Percentiles rank a stretch among this genome's conserved stretches.
These are phyloP conservation scores for Ramaria sp. DNA, from an alignment of 768 basidiomycete genomes.

Conservation along the genomic window DNA sequence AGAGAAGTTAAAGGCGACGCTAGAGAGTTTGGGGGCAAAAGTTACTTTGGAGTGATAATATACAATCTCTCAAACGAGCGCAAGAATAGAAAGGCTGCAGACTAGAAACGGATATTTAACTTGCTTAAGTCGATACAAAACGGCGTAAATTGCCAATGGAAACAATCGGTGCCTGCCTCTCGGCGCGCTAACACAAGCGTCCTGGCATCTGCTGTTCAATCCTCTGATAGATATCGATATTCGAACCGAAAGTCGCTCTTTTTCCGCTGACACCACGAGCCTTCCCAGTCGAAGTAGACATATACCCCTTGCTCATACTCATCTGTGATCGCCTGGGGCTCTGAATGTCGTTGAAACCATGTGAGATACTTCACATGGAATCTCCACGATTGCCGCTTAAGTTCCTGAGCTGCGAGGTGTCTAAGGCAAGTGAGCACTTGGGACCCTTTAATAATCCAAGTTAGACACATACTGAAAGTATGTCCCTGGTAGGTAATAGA, in stretches of 20 bases:
- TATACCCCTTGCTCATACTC: constrained; percentile 99
- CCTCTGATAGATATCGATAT: constrained; percentile 90
- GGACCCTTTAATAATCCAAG: background rate
- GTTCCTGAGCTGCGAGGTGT: constrained; percentile 90
- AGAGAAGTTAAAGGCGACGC: constrained; percentile 88
- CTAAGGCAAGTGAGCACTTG: constrained; percentile 26
- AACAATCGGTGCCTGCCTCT: background rate
- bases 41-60: constrained; percentile 63
- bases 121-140: constrained; percentile 6
- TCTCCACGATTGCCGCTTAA: constrained; percentile 96
- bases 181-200: background rate
- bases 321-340: constrained; percentile 97
- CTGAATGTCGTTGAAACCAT: constrained; percentile 98
- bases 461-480: constrained; percentile 77
- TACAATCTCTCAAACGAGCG: background rate
- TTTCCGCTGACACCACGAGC: constrained; percentile 96
- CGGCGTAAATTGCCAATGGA: background rate
- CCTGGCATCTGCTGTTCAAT: constrained; percentile 30
- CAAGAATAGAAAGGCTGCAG: background rate
- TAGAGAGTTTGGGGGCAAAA: constrained; percentile 82
- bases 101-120: constrained; percentile 5
- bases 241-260: constrained; percentile 98
- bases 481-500: constrained; percentile 95
- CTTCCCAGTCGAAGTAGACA: constrained; percentile 99
- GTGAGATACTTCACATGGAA: constrained; percentile 99